Percentiles rank a stretch among this genome's conserved stretches.
Evolutionary conservation across 2,329 filamentous ascomycete species (phyloP).

Genomic region (Arthrobotrys entomopaga): DNA sequence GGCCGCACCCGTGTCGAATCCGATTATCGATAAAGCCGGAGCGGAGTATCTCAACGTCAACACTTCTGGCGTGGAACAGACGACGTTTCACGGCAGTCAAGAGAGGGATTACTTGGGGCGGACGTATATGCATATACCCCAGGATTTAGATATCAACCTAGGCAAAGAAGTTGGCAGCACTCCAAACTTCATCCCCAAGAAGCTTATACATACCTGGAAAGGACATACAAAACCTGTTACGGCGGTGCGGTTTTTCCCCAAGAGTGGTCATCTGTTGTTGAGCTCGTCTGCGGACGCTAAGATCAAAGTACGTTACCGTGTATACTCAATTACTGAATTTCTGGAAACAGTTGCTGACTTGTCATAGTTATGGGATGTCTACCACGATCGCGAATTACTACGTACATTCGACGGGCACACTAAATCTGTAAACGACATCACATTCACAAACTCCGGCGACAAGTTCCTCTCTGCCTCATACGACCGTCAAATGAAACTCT

Average conservation of each 20-base stretch:
- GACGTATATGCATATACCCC: constrained; percentile 97
- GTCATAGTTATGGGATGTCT: constrained; percentile 82
- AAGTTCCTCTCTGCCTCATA: constrained; percentile 92
- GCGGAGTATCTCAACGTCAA: constrained; percentile 64
- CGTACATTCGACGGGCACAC: constrained; percentile 91
- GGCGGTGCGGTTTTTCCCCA: constrained; percentile 87
- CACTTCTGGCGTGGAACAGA: constrained; percentile 75
- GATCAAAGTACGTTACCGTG: constrained; percentile 69
- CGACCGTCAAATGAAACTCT: constrained; percentile 95
- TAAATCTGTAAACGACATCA: constrained; percentile 88
- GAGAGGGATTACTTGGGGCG: constrained; percentile 93
- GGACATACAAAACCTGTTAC: constrained; percentile 85
- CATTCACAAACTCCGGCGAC: constrained; percentile 82
- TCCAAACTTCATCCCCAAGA: constrained; percentile 95
- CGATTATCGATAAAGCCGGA: constrained; percentile 66
- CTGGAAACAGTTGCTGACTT: constrained; percentile 21
- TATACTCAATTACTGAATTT: not conserved
- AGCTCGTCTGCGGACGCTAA: constrained; percentile 90
- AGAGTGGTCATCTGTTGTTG: constrained; percentile 85
- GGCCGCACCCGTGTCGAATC: constrained; percentile 67
- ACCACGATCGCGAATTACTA: constrained; percentile 86
- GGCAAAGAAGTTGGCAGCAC: constrained; percentile 80
- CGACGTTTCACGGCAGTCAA: constrained; percentile 83
- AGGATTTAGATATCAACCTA: constrained; percentile 86
- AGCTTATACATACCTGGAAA: constrained; percentile 89